A percentile compares a stretch with the other conserved stretches of the same genome.
These are phyloP conservation scores for Thinopyrum elongatum DNA, from an alignment of 176 grass and related monocot species.

Conservation along the genomic window DNA sequence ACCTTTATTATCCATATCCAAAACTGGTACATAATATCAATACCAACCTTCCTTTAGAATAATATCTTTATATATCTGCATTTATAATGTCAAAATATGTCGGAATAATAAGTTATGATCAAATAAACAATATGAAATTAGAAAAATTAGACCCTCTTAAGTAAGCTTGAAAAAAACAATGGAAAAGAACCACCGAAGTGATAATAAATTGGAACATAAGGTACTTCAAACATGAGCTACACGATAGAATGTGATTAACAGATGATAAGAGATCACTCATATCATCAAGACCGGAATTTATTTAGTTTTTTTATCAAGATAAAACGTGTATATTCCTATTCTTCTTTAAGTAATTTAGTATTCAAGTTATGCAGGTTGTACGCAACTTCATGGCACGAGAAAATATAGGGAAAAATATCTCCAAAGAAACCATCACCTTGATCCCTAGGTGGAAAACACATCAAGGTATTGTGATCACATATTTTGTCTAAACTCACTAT, in stretches of 20 bases:
- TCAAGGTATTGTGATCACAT: conserved; percentile 9
- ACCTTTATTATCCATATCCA: background rate
- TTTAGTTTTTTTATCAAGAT: too few species aligned
- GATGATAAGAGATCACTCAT: too few species aligned
- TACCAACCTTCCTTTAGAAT: background rate
- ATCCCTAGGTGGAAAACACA: background rate
- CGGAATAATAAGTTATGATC: background rate
- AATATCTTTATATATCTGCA: too few species aligned
- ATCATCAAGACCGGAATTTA: too few species aligned
- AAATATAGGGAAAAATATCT: too few species aligned
- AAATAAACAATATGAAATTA: background rate
- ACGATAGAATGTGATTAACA: background rate
- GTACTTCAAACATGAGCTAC: background rate
- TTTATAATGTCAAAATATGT: background rate
- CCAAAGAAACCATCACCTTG: too few species aligned
- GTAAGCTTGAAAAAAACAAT: background rate
- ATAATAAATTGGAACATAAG: too few species aligned
- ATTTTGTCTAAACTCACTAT: conserved; percentile 29
- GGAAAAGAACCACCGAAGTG: too few species aligned
- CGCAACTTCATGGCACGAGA: background rate
- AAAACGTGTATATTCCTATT: background rate
- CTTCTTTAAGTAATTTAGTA: background rate
- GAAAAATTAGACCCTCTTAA: background rate
- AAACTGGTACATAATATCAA: background rate
- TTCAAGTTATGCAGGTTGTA: background rate